Conservation (phyloP, 2,329 filamentous ascomycete species). For the Lasiodiplodia sp. region DNA sequence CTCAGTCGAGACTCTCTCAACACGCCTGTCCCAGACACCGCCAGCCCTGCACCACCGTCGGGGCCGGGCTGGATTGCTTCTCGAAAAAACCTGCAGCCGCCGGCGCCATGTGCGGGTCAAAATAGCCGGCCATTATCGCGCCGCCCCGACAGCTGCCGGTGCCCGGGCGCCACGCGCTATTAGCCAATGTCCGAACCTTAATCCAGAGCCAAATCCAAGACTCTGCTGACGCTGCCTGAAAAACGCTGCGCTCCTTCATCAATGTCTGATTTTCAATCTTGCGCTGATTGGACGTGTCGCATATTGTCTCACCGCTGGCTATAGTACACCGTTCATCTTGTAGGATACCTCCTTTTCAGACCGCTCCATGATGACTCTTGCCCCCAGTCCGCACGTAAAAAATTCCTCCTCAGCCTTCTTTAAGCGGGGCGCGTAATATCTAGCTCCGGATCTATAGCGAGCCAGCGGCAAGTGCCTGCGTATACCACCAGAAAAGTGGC, state of each 20-base stretch:
- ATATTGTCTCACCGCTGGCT: background rate
- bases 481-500: background rate
- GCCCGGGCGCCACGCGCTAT: conserved; percentile 6
- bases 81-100: background rate
- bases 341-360: background rate
- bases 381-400: background rate
- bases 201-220: conserved; percentile 19
- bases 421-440: conserved; percentile 17
- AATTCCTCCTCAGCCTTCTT: conserved; percentile 5
- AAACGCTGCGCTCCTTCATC: background rate
- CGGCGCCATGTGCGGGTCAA: conserved; percentile 1
- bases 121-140: background rate
- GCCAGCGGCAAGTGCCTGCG: conserved; percentile 1
- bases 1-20: conserved; percentile 9
- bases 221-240: background rate
- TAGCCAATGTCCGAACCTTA: conserved; percentile 27
- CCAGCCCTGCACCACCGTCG: background rate
- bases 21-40: background rate
- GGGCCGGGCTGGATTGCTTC: background rate
- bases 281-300: conserved; percentile 6
- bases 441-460: background rate
- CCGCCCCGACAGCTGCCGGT: conserved; percentile 4
- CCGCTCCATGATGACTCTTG: conserved; percentile 4
- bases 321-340: background rate
- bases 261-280: conserved; percentile 7